Evolutionary conservation across 306 rosid genomes (phyloP).

Genomic region (Castanea mollissima): DNA sequence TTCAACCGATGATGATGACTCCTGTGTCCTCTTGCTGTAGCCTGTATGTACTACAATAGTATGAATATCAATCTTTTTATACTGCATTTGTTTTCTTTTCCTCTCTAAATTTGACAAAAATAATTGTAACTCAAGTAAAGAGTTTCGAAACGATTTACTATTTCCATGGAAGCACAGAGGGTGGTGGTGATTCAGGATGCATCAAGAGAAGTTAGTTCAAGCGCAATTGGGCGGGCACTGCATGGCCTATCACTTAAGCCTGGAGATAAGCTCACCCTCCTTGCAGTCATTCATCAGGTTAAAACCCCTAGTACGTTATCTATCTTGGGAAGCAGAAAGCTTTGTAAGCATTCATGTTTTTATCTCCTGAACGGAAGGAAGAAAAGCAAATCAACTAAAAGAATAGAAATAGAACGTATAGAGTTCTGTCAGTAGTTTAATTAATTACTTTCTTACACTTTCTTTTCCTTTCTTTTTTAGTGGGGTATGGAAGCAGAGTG

Average conservation of each 20-base stretch:
- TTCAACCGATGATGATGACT: no score
- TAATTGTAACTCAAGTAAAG: background rate
- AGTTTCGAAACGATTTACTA: background rate
- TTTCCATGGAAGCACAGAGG: conserved; percentile 36
- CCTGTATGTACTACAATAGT: no score
- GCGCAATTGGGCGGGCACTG: conserved; percentile 44
- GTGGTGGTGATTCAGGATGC: conserved; percentile 74
- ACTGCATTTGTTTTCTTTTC: background rate
- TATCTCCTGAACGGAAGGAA: background rate
- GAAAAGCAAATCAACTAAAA: background rate
- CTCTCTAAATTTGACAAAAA: background rate
- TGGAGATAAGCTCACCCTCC: conserved; percentile 61
- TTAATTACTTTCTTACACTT: background rate
- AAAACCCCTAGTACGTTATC: conserved; percentile 65
- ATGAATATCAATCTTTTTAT: no score
- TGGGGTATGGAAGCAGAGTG: conserved; percentile 59
- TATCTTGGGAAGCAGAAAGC: conserved; percentile 27
- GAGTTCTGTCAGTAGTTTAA: background rate
- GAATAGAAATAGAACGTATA: background rate
- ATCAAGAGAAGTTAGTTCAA: conserved; percentile 41
- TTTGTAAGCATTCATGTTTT: conserved; percentile 29
- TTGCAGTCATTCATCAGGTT: conserved; percentile 63
- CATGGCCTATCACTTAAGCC: conserved; percentile 39
- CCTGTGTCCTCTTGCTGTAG: no score
- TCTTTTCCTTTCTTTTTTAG: conserved; percentile 29